Evolutionary conservation across 495 filamentous ascomycete genomes (phyloP), one percentile per base, ranked within the genome.

Genomic region (Aspergillus sparsus): DNA sequence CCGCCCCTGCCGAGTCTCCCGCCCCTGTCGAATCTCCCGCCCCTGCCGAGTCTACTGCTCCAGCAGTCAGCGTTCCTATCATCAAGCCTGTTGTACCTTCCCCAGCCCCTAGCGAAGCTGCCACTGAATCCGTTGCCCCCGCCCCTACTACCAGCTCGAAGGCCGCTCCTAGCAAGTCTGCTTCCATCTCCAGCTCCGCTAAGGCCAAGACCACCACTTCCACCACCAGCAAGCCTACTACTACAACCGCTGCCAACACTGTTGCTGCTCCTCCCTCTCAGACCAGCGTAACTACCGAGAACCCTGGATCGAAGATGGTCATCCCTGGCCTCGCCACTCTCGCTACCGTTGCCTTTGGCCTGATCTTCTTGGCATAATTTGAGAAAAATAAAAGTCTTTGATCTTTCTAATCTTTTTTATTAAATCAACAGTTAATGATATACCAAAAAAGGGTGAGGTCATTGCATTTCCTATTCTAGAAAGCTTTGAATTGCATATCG

Each of bases 261-360:
- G 49, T 16, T 34, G 58, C 68, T 55, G 58, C 65, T 46, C 34
- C 41, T 15, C 71, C 71, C 55, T 67, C 64, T 62, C 34, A 67
- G 16, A 66, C 64, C 32, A 65, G 63, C 58, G 39, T 27, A 16
- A 61, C 67, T 54, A 61, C 71, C 59, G 44, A n/a, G 44, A 74
- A 59, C 68, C 68, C 68, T 6, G 72, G 72, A n/a, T 56, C 66
- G 15, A 77, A 68, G 64, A 46, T 74, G 44, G 47, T 66, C 21
- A 51, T 71, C 37, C 68, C 72, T 37, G 63, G 64, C 45, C 54
- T 72, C 62, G 67, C 67, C 61, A 57, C 62, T 18, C 44, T 74
- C n/a, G 72, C 68, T 39, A 61, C 68, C 51, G 41, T 74, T 53
- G 67, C 58, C 58, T 18, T 68, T 34, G 66, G 59, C 0, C 46